Evolutionary conservation across 106 monocot species (phyloP).

Genomic region (Gastrodia elata): DNA sequence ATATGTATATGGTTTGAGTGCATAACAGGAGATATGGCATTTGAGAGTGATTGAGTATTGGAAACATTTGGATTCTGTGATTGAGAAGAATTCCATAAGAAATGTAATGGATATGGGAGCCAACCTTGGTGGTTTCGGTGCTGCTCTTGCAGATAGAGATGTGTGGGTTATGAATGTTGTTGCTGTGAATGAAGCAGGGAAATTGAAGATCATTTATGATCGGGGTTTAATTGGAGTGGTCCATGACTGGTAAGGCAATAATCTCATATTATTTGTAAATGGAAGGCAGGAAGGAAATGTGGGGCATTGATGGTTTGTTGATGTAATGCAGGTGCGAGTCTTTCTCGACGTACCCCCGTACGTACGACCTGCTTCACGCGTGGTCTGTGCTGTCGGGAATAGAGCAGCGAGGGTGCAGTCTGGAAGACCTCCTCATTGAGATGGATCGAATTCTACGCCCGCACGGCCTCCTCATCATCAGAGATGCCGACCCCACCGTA

Average conservation of each 20-base stretch:
- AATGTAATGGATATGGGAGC: constrained; percentile 96
- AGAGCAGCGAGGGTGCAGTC: constrained; percentile 49
- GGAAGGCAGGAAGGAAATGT: no score
- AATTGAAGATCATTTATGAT: constrained; percentile 84
- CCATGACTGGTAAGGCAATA: constrained; percentile 72
- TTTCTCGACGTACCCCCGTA: constrained; percentile 87
- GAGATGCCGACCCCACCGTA: constrained; percentile 38
- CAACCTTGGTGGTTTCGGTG: constrained; percentile 82
- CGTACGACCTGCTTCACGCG: constrained; percentile 85
- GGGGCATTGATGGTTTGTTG: no score
- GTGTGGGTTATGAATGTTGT: constrained; percentile 97
- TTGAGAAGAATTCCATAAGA: constrained; percentile 58
- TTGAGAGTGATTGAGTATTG: constrained; percentile 66
- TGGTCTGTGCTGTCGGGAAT: constrained; percentile 63
- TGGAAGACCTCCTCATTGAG: constrained; percentile 81
- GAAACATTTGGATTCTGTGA: constrained; percentile 52
- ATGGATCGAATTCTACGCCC: constrained; percentile 84
- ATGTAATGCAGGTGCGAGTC: constrained; percentile 69
- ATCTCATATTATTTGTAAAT: neutral
- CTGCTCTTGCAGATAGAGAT: constrained; percentile 54
- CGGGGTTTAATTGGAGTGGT: constrained; percentile 75
- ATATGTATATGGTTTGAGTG: neutral
- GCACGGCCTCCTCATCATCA: constrained; percentile 52
- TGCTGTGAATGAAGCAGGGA: constrained; percentile 49
- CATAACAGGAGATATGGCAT: constrained; percentile 67